Evolutionary conservation across 2,329 filamentous ascomycete genomes (phyloP).

Genomic region (Penicillium janthinellum): DNA sequence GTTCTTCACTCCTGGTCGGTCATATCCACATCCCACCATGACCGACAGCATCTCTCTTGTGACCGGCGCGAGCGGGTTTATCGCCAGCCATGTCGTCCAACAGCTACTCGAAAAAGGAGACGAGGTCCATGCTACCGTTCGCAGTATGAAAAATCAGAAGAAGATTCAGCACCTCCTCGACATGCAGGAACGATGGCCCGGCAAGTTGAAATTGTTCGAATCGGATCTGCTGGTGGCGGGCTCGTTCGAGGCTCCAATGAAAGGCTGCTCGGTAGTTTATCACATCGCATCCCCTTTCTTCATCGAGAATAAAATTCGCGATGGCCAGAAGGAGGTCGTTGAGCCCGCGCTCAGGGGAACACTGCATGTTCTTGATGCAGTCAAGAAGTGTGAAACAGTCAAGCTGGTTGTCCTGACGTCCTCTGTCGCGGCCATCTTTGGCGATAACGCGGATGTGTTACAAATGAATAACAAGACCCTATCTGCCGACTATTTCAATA

Average conservation of each 20-base stretch:
- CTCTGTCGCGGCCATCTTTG: constrained; percentile 28
- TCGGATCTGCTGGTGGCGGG: constrained; percentile 32
- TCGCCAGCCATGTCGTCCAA: constrained; percentile 21
- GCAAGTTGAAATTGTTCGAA: constrained; percentile 28
- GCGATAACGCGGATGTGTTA: constrained; percentile 29
- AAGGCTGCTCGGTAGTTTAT: constrained; percentile 34
- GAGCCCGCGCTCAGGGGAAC: constrained; percentile 32
- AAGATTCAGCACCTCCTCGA: constrained; percentile 23
- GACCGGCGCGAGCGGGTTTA: constrained; percentile 24
- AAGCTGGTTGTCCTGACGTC: constrained; percentile 32
- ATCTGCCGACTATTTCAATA: constrained; percentile 27
- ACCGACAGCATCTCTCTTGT: constrained; percentile 12
- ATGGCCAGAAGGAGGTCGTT: constrained; percentile 29
- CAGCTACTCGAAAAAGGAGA: constrained; percentile 20
- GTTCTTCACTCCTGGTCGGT: too few species aligned
- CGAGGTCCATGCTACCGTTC: constrained; percentile 17
- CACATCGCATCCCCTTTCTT: constrained; percentile 42
- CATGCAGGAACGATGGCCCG: constrained; percentile 19
- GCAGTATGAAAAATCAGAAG: constrained; percentile 15
- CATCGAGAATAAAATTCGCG: constrained; percentile 27
- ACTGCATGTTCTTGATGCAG: constrained; percentile 28
- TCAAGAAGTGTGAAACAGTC: constrained; percentile 25
- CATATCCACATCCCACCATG: background rate
- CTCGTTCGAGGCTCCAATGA: constrained; percentile 33
- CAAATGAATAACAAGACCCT: constrained; percentile 22